These are phyloP conservation scores for Solanum appendiculatum DNA, from an alignment of 257 asterid genomes.

Conservation along the genomic window DNA sequence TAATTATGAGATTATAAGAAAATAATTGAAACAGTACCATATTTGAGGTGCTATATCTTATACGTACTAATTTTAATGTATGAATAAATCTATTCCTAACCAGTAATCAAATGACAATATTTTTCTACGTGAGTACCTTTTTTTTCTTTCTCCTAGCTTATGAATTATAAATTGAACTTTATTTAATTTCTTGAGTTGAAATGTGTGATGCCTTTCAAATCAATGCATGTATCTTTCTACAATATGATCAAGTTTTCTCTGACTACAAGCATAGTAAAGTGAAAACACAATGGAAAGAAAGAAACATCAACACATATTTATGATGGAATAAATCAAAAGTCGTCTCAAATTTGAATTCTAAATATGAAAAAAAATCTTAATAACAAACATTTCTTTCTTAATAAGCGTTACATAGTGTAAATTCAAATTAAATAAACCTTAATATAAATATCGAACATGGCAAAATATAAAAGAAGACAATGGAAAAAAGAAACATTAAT, in stretches of 20 bases:
- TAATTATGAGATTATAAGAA: not conserved
- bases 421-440: not conserved
- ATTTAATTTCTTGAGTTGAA: not conserved
- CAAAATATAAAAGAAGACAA: not conserved
- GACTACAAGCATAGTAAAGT: not conserved
- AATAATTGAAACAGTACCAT: not conserved
- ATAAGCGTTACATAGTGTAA: not conserved
- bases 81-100: not conserved
- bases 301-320: not conserved
- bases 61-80: not conserved
- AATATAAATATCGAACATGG: not conserved
- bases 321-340: not conserved
- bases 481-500: not conserved
- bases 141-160: not conserved
- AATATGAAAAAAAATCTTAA: not conserved
- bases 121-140: not conserved
- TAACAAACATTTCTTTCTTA: not conserved
- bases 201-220: not conserved
- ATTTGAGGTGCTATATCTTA: not conserved
- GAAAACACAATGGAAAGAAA: not conserved
- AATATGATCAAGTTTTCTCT: not conserved
- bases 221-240: not conserved
- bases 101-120: not conserved
- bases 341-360: not conserved
- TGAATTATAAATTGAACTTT: not conserved